Evolutionary conservation across 176 grass and related monocot genomes (phyloP).

Genomic region (Hordeum vulgare): DNA sequence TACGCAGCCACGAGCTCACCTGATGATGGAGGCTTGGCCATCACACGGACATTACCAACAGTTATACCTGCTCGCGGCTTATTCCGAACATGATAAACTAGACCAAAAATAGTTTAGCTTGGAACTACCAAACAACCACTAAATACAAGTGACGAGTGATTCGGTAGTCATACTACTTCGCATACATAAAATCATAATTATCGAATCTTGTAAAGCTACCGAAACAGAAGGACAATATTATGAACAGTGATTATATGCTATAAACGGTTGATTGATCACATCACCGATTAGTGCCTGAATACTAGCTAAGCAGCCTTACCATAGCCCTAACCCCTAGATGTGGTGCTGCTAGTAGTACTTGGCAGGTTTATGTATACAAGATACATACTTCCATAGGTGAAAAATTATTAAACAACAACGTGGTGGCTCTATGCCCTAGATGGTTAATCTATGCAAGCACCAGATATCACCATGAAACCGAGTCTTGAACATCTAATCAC

Average conservation of each 20-base stretch:
- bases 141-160: not conserved
- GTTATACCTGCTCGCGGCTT: too few species aligned
- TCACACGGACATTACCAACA: too few species aligned
- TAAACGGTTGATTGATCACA: not conserved
- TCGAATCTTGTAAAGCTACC: not conserved
- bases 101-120: not conserved
- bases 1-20: too few species aligned
- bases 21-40: too few species aligned
- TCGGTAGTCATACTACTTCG: not conserved
- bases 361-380: not conserved
- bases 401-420: not conserved
- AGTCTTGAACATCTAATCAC: not conserved
- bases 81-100: too few species aligned
- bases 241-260: not conserved
- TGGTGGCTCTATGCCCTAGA: not conserved
- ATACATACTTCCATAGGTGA: not conserved
- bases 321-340: not conserved
- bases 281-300: not conserved
- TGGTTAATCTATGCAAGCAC: not conserved
- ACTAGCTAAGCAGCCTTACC: not conserved
- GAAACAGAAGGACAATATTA: not conserved
- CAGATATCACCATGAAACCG: not conserved
- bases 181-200: not conserved
- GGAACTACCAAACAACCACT: not conserved
- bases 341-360: not conserved